phyloP scores from a whole-genome alignment of 441 rosid species.

The Melastoma candidum region DNA sequence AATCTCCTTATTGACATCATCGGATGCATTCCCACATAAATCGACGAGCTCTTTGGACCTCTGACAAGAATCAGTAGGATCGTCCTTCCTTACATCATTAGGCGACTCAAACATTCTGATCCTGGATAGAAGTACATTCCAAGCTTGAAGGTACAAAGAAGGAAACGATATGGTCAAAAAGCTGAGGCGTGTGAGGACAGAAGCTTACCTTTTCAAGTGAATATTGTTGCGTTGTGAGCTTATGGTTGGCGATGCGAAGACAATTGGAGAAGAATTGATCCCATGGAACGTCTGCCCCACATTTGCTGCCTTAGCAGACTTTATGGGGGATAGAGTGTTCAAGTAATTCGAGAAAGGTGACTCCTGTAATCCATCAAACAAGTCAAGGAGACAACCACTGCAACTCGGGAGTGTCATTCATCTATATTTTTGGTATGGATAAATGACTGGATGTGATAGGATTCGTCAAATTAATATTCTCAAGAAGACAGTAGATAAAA shows the following conservation, averaged over 20 bases:
- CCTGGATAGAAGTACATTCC: slow-evolving; percentile 22
- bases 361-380: slow-evolving; percentile 26
- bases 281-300: slow-evolving; percentile 27
- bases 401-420: not conserved
- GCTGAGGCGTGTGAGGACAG: no score
- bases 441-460: no score
- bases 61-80: slow-evolving; percentile 7
- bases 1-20: slow-evolving; percentile 11
- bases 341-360: slow-evolving; percentile 39
- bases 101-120: slow-evolving; percentile 15
- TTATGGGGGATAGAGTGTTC: slow-evolving; percentile 42
- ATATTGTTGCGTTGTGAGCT: slow-evolving; percentile 18
- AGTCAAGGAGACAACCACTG: not conserved
- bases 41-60: slow-evolving; percentile 17
- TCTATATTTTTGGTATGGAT: no score
- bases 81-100: slow-evolving; percentile 12
- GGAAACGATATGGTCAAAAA: no score
- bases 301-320: slow-evolving; percentile 24
- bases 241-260: slow-evolving; percentile 35
- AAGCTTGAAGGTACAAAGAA: not conserved
- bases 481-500: no score
- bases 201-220: slow-evolving; percentile 25
- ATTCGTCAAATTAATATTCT: no score
- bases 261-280: slow-evolving; percentile 41
- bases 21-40: slow-evolving; percentile 6